These are phyloP conservation scores for Metschnikowia aberdeeniae DNA, from an alignment of 805 yeast genomes.

Conservation along the genomic window DNA sequence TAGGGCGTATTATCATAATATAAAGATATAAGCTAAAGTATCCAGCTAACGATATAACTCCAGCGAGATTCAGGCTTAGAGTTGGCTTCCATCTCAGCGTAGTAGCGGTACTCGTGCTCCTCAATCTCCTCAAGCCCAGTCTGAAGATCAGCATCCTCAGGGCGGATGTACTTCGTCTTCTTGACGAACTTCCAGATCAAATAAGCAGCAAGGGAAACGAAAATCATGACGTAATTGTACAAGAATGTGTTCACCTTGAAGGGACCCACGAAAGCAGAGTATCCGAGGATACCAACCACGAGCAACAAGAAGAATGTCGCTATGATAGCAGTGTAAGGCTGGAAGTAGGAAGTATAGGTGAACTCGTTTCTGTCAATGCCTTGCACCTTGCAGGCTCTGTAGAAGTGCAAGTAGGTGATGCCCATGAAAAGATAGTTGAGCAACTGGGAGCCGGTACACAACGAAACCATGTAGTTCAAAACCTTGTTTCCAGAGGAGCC, in stretches of 20 bases:
- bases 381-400: constrained; percentile 21
- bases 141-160: constrained; percentile 44
- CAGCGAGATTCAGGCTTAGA: constrained; percentile 14
- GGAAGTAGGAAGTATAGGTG: constrained; percentile 42
- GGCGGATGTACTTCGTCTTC: constrained; percentile 35
- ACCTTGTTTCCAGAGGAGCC: constrained; percentile 15
- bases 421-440: constrained; percentile 21
- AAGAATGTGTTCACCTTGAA: constrained; percentile 64
- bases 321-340: constrained; percentile 35
- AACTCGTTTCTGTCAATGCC: constrained; percentile 32
- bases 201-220: constrained; percentile 35
- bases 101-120: constrained; percentile 44
- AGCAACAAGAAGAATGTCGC: constrained; percentile 32
- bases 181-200: constrained; percentile 35
- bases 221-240: constrained; percentile 69
- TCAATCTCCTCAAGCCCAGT: constrained; percentile 46
- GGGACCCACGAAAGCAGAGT: constrained; percentile 60
- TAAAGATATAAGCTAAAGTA: constrained; percentile 12
- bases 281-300: constrained; percentile 60
- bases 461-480: constrained; percentile 19
- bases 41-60: constrained; percentile 13
- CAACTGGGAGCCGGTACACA: constrained; percentile 21
- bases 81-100: constrained; percentile 32
- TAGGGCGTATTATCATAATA: neutral
- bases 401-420: constrained; percentile 18